Conservation (phyloP, 192 early-diverging fungal genomes). For the Coemansia sp. region DNA sequence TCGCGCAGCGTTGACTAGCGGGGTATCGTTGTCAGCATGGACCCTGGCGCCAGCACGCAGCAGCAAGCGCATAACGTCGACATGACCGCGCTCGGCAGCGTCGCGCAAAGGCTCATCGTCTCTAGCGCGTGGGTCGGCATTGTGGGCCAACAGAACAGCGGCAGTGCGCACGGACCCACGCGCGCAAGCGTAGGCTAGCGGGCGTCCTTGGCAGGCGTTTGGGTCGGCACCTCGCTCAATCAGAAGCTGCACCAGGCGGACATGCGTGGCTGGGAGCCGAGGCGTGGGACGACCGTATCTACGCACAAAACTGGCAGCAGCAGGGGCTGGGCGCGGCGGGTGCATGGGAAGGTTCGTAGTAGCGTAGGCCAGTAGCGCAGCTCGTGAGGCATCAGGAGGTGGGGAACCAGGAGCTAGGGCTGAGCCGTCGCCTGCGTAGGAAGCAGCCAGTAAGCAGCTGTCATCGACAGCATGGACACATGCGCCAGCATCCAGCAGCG, state of each 20-base stretch:
- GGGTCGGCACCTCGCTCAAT: conserved; percentile 38
- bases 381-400: neutral
- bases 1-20: conserved; percentile 34
- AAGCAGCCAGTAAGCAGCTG: conserved; percentile 45
- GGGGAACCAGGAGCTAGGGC: conserved; percentile 11
- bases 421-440: conserved; percentile 48
- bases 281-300: neutral
- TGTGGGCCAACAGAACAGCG: conserved; percentile 25
- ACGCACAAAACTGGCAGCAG: neutral
- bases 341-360: neutral
- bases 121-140: conserved; percentile 29
- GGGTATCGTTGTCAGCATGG: conserved; percentile 14
- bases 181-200: conserved; percentile 33
- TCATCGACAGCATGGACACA: conserved; percentile 29
- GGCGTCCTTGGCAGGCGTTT: conserved; percentile 32
- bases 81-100: conserved; percentile 35
- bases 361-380: neutral
- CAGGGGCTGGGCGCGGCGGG: neutral
- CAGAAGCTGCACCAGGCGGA: conserved; percentile 35
- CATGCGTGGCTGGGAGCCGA: conserved; percentile 10
- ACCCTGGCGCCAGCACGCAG: conserved; percentile 30
- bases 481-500: conserved; percentile 37
- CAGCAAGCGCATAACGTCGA: conserved; percentile 24
- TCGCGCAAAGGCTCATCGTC: conserved; percentile 35
- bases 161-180: conserved; percentile 29